Base-by-base conservation (phyloP, 176 grass and related monocot species). In the Alloteropsis semialata region DNA sequence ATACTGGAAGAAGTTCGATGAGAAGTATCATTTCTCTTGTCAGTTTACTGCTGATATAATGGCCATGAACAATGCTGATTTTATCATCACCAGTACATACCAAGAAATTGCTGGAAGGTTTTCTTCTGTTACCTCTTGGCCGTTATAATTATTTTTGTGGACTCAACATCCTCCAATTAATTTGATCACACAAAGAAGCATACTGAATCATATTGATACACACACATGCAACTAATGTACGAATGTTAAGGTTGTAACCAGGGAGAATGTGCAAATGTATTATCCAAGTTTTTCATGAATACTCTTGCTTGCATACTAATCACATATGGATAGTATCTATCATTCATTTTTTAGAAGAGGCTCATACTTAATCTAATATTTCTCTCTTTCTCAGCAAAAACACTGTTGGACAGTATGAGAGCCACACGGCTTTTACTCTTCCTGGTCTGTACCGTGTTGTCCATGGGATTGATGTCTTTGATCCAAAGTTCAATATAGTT, bases 21-120 rank as follows among this genome's bases (percentile, higher is more conserved):
- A 95, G 66, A 93, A 95, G 76, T 98, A 95, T 65, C 88, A 95
- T 86, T 98, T 95, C 71, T 98, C 96, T 28, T 98, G 96, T 88
- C 96, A 98, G 73, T 98, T 98, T 75, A 98, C 96, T 74, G 96
- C 96, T 89, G 92, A 98, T 90, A 74, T 98, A 84, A 89, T 98
- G 28, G 54, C 96, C 24, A 98, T 98, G 96, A 95, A 95, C 68
- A 91, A 91, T 90, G 91, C 92, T 69, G 92, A 98, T 90, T 98
- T 98, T 86, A 98, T 98, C 80, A 98, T 98, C 82, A 98, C 96
- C 22, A 98, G 96, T 79, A 98, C 96, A 29, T 98, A 95, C 50
- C 96, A 98, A 84, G 96, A 98, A 93, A 95, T 98, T 72, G 91
- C 92, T 46, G 96, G 96, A 93, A 98, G 96, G 96, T 98, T 86